phyloP scores from a whole-genome alignment of 2,329 filamentous ascomycete species.

The Orbilia oligospora region DNA sequence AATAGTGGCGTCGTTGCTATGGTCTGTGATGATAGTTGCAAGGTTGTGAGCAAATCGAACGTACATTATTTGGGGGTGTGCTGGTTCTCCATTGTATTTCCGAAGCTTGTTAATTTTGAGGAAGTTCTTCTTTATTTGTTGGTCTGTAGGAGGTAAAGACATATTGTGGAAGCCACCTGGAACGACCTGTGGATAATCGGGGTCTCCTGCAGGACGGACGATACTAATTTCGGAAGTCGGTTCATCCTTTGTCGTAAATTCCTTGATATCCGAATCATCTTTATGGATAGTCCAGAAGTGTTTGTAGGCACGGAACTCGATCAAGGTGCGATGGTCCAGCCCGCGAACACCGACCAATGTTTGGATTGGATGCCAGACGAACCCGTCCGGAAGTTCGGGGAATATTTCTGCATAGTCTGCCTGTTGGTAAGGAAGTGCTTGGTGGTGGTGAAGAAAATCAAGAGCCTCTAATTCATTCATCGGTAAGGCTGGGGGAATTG shows the following conservation, averaged over 20 bases:
- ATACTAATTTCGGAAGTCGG: constrained; percentile 48
- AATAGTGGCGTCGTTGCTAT: constrained; percentile 29
- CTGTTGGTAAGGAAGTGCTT: constrained; percentile 52
- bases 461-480: constrained; percentile 57
- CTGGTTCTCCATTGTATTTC: constrained; percentile 1
- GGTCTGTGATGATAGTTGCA: constrained; percentile 38
- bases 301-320: constrained; percentile 56
- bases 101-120: constrained; percentile 17
- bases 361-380: constrained; percentile 57
- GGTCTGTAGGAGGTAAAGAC: constrained; percentile 12
- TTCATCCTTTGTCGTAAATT: constrained; percentile 36
- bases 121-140: constrained; percentile 10
- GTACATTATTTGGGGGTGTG: constrained; percentile 27
- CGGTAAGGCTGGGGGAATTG: constrained; percentile 45
- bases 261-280: constrained; percentile 25
- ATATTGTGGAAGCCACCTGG: constrained; percentile 54
- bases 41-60: constrained; percentile 41
- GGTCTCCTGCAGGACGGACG: constrained; percentile 2
- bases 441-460: constrained; percentile 50
- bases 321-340: constrained; percentile 49
- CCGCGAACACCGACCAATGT: constrained; percentile 49
- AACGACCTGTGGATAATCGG: constrained; percentile 12
- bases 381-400: constrained; percentile 47
- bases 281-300: constrained; percentile 57
- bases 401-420: constrained; percentile 50